Percentiles rank a stretch among this genome's conserved stretches.
phyloP scores from a whole-genome alignment of 768 basidiomycete genomes.

The Brasilioporus rufonigricans region DNA sequence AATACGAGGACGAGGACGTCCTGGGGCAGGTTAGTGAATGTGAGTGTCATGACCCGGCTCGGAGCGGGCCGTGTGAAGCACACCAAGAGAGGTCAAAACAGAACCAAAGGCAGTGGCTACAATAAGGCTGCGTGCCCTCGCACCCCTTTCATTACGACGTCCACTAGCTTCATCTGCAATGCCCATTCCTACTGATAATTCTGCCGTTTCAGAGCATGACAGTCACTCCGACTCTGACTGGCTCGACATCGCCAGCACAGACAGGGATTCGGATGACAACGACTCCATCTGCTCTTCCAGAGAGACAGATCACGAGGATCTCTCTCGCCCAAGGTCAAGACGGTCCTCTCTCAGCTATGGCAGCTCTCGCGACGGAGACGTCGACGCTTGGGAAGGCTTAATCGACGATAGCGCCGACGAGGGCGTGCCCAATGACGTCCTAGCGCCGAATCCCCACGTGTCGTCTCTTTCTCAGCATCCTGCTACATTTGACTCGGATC shows the following conservation, averaged over 20 bases:
- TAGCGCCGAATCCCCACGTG: constrained; percentile 22
- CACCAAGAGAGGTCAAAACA: constrained; percentile 14
- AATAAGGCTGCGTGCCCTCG: constrained; percentile 21
- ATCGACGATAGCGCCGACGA: constrained; percentile 63
- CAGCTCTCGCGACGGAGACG: constrained; percentile 66
- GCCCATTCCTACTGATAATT: constrained; percentile 38
- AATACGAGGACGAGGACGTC: constrained; percentile 45
- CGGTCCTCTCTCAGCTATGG: constrained; percentile 67
- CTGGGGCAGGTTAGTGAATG: constrained; percentile 37
- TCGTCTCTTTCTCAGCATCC: constrained; percentile 16
- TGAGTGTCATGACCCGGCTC: no score
- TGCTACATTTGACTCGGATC: constrained; percentile 27
- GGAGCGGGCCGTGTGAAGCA: background rate
- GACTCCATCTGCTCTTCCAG: constrained; percentile 58
- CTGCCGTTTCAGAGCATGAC: constrained; percentile 59
- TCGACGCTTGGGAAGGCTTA: constrained; percentile 78
- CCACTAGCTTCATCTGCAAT: constrained; percentile 24
- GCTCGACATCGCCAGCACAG: constrained; percentile 73
- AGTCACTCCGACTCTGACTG: constrained; percentile 78
- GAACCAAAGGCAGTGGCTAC: constrained; percentile 28
- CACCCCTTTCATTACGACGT: constrained; percentile 31
- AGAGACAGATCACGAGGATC: constrained; percentile 61
- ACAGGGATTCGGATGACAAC: constrained; percentile 63
- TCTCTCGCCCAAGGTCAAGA: constrained; percentile 54
- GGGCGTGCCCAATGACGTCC: constrained; percentile 26